Conservation (phyloP, 1,284 basidiomycete genomes). For the Ceratobasidium sp. region DNA sequence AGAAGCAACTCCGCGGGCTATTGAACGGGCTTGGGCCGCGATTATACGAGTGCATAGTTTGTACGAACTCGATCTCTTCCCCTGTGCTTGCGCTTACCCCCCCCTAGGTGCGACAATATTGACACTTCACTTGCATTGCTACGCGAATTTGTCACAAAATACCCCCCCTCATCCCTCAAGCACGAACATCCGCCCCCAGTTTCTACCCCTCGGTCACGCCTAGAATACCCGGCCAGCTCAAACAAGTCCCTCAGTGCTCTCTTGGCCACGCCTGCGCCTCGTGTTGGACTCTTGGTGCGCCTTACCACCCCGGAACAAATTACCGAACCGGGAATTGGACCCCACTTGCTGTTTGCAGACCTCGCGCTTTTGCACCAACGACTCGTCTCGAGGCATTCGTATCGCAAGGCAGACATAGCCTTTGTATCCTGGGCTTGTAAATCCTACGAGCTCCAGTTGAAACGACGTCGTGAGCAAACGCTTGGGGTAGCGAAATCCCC, state of each 20-base stretch:
- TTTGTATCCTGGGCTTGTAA: slow-evolving; percentile 40
- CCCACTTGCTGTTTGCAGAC: slow-evolving; percentile 41
- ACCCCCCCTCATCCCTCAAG: slow-evolving; percentile 57
- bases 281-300: slow-evolving; percentile 38
- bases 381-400: slow-evolving; percentile 34
- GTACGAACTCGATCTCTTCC: slow-evolving; percentile 54
- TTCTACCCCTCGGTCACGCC: slow-evolving; percentile 31
- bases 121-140: slow-evolving; percentile 62
- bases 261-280: slow-evolving; percentile 28
- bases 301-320: slow-evolving; percentile 40
- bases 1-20: slow-evolving; percentile 51
- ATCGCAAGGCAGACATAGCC: slow-evolving; percentile 30
- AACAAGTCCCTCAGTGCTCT: slow-evolving; percentile 23
- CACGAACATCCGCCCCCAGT: slow-evolving; percentile 17
- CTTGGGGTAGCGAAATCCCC: slow-evolving; percentile 9
- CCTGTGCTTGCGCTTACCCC: neutral
- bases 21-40: slow-evolving; percentile 70
- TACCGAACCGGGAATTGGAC: slow-evolving; percentile 38
- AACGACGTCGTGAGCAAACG: slow-evolving; percentile 27
- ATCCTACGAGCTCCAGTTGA: slow-evolving; percentile 37
- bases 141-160: slow-evolving; percentile 61
- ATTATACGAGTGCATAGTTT: slow-evolving; percentile 66
- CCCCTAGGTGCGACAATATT: slow-evolving; percentile 57
- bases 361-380: slow-evolving; percentile 40
- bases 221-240: slow-evolving; percentile 24